A percentile compares a stretch with the other conserved stretches of the same genome.
phyloP scores from a whole-genome alignment of 345 rosid species.

The Corymbia maculata region DNA sequence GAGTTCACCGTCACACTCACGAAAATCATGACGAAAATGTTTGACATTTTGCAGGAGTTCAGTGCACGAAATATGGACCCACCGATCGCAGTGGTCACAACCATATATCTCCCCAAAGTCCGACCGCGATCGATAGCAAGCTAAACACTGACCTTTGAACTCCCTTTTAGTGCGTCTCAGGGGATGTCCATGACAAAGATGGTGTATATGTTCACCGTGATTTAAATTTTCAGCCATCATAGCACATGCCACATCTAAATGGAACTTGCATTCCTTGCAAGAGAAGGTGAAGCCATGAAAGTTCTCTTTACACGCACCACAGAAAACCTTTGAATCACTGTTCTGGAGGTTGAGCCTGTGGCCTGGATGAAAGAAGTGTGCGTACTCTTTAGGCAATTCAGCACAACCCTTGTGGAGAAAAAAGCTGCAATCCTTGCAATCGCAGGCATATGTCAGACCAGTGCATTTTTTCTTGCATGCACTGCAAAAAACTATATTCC shows the following conservation, averaged over 20 bases:
- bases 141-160: background rate
- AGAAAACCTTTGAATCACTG: background rate
- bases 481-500: background rate
- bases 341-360: background rate
- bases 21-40: background rate
- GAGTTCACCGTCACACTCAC: background rate
- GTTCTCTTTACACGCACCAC: rapidly evolving
- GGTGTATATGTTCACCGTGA: background rate
- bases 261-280: background rate
- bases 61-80: background rate
- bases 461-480: background rate
- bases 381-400: background rate
- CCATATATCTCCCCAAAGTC: rapidly evolving
- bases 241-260: background rate
- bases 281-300: background rate
- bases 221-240: background rate
- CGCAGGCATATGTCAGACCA: background rate
- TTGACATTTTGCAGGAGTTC: background rate
- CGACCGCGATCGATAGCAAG: background rate
- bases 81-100: background rate
- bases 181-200: background rate
- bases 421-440: background rate
- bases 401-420: background rate
- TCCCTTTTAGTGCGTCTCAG: background rate
- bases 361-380: background rate